phyloP scores from a whole-genome alignment of 2,329 filamentous ascomycete genomes.

The Fusarium buharicum region DNA sequence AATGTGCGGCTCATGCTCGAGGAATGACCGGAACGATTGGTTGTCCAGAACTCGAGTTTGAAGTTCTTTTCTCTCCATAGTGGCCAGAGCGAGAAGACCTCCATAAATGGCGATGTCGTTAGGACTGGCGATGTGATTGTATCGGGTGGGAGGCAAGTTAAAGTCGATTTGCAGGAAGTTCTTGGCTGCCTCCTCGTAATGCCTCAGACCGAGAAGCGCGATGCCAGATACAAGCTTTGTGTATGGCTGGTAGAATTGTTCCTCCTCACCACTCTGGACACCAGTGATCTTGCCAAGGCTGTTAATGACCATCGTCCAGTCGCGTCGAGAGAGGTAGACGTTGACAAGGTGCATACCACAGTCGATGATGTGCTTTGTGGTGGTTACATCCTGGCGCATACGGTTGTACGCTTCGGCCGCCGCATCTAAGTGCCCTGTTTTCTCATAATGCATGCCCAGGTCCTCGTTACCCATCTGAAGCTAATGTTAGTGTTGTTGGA shows the following conservation, averaged over 20 bases:
- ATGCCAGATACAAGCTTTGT: constrained; percentile 63
- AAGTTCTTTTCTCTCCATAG: constrained; percentile 82
- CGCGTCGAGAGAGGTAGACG: constrained; percentile 77
- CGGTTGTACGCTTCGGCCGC: constrained; percentile 82
- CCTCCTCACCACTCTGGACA: constrained; percentile 59
- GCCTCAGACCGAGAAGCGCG: constrained; percentile 58
- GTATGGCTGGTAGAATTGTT: constrained; percentile 59
- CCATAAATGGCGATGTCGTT: constrained; percentile 96
- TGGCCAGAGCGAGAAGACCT: constrained; percentile 87
- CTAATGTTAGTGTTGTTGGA: constrained; percentile 23
- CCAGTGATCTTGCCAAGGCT: constrained; percentile 71
- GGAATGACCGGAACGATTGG: constrained; percentile 80
- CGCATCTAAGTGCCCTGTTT: constrained; percentile 75
- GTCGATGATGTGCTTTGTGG: constrained; percentile 82
- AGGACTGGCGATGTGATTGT: constrained; percentile 77
- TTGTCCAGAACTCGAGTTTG: constrained; percentile 83
- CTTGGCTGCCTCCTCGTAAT: constrained; percentile 72
- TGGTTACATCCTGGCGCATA: constrained; percentile 92
- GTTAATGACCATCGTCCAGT: constrained; percentile 77
- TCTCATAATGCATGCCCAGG: constrained; percentile 83
- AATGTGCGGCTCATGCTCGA: constrained; percentile 94
- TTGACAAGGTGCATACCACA: constrained; percentile 82
- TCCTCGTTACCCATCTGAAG: constrained; percentile 92
- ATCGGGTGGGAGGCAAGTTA: constrained; percentile 60
- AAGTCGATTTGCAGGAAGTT: constrained; percentile 74